These are phyloP conservation scores for Chlorella sp. DNA, from an alignment of 139 green algal genomes.

Conservation along the genomic window DNA sequence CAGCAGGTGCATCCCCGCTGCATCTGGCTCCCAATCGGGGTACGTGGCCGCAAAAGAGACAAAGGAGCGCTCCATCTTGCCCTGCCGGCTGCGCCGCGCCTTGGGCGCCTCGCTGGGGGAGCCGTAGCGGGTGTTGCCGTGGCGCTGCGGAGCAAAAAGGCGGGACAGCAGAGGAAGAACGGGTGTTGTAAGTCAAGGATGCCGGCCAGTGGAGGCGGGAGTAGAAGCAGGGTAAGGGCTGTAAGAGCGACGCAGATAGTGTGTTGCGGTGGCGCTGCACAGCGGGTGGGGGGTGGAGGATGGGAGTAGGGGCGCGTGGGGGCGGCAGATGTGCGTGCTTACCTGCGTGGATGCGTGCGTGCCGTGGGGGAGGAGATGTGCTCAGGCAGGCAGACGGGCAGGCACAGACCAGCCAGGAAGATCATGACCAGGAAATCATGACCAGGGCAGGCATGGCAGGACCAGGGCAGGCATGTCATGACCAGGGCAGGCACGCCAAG, in stretches of 20 bases:
- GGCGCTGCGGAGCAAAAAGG: constrained; percentile 43
- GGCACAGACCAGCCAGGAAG: too few species aligned
- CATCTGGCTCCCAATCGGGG: constrained; percentile 71
- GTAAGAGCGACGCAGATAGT: neutral
- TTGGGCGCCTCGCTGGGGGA: constrained; percentile 56
- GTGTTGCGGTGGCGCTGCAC: neutral
- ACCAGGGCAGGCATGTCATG: too few species aligned
- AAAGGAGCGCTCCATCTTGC: constrained; percentile 96
- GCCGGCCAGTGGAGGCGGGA: neutral
- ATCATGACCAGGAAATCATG: too few species aligned
- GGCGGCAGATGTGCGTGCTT: too few species aligned
- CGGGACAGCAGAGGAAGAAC: neutral
- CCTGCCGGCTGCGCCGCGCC: constrained; percentile 69
- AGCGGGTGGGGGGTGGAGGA: too few species aligned
- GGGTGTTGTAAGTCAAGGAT: too few species aligned
- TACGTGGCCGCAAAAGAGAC: constrained; percentile 91
- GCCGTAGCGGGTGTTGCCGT: constrained; percentile 90
- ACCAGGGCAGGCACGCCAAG: neutral
- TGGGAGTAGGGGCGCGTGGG: too few species aligned
- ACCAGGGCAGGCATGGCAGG: neutral
- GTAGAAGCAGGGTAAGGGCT: neutral
- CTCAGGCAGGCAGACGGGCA: too few species aligned
- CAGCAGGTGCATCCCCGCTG: constrained; percentile 18
- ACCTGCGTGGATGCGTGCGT: too few species aligned
- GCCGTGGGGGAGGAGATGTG: too few species aligned